Percentiles rank a stretch among this genome's conserved stretches.
Conservation (phyloP, 345 rosid genomes). For the Euclidium syriacum region DNA sequence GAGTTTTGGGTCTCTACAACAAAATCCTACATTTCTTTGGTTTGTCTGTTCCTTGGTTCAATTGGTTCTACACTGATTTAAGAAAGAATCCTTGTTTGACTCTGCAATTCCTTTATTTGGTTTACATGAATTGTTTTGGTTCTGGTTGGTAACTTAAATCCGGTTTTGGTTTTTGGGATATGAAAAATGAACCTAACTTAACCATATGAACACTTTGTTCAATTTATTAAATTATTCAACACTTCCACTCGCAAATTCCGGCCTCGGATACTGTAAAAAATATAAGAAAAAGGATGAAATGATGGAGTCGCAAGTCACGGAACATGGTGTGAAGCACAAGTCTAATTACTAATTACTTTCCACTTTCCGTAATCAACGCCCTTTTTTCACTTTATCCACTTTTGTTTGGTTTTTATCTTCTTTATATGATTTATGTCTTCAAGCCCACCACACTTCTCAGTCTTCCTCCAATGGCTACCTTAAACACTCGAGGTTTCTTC, state of each 20-base stretch:
- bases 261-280: conserved; percentile 15
- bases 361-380: conserved; percentile 31
- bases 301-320: conserved; percentile 30
- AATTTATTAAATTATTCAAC: background rate
- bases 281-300: background rate
- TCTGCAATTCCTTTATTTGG: background rate
- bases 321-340: conserved; percentile 22
- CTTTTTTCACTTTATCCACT: conserved; percentile 19
- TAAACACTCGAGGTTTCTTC: background rate
- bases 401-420: background rate
- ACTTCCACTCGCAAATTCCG: background rate
- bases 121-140: background rate
- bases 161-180: background rate
- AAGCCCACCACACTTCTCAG: conserved; percentile 2
- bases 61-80: background rate
- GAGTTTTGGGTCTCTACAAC: conserved; percentile 11
- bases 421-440: conserved; percentile 5
- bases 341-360: conserved; percentile 14
- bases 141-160: background rate
- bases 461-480: conserved; percentile 17
- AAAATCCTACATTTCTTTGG: conserved; percentile 1
- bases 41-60: background rate
- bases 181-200: background rate
- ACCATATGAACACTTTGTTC: background rate
- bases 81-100: background rate